Evolutionary conservation across 176 grass and related monocot species (phyloP), one percentile per base, ranked within the genome.

Genomic region (Dendrocalamus sinicus): DNA sequence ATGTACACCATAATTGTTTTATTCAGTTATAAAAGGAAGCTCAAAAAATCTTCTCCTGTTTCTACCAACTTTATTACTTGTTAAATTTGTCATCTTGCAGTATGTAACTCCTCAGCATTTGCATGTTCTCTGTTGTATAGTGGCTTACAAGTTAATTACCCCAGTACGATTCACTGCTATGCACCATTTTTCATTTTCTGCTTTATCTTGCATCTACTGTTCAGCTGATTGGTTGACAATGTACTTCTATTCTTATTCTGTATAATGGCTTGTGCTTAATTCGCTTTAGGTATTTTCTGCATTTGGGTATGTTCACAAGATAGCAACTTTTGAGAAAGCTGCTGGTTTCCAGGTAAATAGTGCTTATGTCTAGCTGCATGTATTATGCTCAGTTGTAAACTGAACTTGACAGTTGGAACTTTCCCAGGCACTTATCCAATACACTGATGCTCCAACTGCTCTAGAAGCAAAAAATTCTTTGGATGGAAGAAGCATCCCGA

Each of bases 281-380:
- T 66, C 73, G 1, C 43, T 44, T 14, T 41, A 99, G 96, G 96
- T 99, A 73, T 99, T 99, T 81, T 99, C 96, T 41, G 96, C 96
- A 63, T 99, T 94, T 84, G 96, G 96, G 5, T 99, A 92, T 77
- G 96, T 99, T 76, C 96, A 96, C 88, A 99, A 99, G 83, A 94
- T 99, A 86, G 96, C 96, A 66, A 99, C 96, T n/a, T 99, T 99
- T 74, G 93, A 98, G 90, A 98, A 98, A 83, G 92, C 96, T 78
- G 96, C 96, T 86, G 96, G 96, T 73, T 98, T 98, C 88, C 93
- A 96, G 91, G 93, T 98, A 84, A 19, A 67, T 68, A 79, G 35
- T 76, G 39, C 50, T 84, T 85, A 43, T 46, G 43, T 53, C 6
- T 7, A 63, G 15, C 37, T 76, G 12, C 62, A 62, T 76, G 30